Percentiles rank a stretch among this genome's conserved stretches.
Evolutionary conservation across 768 basidiomycete species (phyloP).

Genomic region (Coprinellus micaceus): DNA sequence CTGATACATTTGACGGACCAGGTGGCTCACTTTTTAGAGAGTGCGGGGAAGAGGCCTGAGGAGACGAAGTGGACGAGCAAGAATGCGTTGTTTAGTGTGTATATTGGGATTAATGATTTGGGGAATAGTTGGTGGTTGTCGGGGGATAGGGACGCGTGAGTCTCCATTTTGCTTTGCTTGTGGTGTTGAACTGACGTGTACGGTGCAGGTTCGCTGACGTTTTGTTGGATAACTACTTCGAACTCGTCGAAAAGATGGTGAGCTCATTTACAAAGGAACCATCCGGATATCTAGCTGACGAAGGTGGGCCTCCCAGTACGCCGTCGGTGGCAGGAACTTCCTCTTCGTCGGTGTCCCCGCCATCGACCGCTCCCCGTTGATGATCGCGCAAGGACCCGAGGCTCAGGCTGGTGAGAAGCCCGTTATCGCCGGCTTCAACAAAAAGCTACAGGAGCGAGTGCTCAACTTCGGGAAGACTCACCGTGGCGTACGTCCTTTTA

Average conservation of each 20-base stretch:
- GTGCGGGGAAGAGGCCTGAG: conserved; percentile 45
- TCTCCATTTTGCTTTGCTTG: not conserved
- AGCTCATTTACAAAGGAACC: no score
- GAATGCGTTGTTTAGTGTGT: conserved; percentile 62
- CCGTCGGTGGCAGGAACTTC: conserved; percentile 54
- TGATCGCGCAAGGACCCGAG: conserved; percentile 40
- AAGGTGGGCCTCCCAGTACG: conserved; percentile 35
- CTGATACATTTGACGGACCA: conserved; percentile 58
- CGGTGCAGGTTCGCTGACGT: conserved; percentile 39
- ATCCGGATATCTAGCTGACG: no score
- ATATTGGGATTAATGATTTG: conserved; percentile 72
- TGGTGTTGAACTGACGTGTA: not conserved
- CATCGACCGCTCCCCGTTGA: conserved; percentile 45
- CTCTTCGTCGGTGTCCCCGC: conserved; percentile 44
- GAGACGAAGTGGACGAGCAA: conserved; percentile 52
- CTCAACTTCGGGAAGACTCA: conserved; percentile 40
- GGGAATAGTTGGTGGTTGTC: conserved; percentile 47
- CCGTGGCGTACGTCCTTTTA: conserved; percentile 36
- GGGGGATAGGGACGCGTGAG: conserved; percentile 50
- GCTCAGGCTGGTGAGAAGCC: conserved; percentile 39
- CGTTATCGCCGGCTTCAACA: conserved; percentile 52
- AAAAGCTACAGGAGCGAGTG: conserved; percentile 41
- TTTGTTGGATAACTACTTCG: conserved; percentile 14
- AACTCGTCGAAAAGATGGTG: conserved; percentile 29
- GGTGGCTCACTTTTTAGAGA: conserved; percentile 52